Conservation (phyloP, 305 asterid species). For the Ilex paraguariensis region DNA sequence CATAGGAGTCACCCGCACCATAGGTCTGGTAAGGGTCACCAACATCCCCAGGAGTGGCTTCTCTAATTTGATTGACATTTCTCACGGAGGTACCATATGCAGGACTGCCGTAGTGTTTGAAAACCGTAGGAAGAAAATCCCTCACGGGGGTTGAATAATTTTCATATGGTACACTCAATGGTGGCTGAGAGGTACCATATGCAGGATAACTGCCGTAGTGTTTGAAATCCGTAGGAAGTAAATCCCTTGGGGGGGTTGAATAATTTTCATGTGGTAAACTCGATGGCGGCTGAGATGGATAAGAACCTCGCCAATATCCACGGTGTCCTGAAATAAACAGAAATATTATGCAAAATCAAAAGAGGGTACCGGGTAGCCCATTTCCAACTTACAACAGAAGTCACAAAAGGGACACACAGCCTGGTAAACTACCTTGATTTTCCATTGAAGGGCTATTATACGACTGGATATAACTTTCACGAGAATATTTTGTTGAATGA, state of each 20-base stretch:
- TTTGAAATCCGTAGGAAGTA: slow-evolving; percentile 9
- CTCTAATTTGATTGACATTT: slow-evolving; percentile 7
- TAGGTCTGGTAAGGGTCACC: slow-evolving; percentile 10
- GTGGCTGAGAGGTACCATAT: slow-evolving; percentile 8
- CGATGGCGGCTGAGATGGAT: slow-evolving; percentile 17
- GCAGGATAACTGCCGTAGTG: slow-evolving; percentile 1
- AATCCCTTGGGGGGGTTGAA: slow-evolving; percentile 7
- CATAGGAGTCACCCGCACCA: slow-evolving; percentile 14
- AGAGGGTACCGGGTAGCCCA: background rate
- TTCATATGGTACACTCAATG: slow-evolving; percentile 13
- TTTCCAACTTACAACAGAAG: background rate
- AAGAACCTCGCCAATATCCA: slow-evolving; percentile 10
- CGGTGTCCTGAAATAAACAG: slow-evolving; percentile 14
- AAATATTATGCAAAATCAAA: slow-evolving; percentile 3
- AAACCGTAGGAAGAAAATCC: slow-evolving; percentile 9
- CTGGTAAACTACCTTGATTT: slow-evolving; percentile 17
- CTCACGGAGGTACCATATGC: slow-evolving; percentile 3
- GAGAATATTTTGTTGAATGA: slow-evolving; percentile 15
- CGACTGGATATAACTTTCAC: slow-evolving; percentile 16
- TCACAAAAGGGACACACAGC: background rate
- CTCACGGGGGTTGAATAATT: slow-evolving; percentile 6
- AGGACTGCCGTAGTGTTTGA: slow-evolving; percentile 2
- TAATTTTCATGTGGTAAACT: slow-evolving; percentile 14
- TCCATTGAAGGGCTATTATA: slow-evolving; percentile 14
- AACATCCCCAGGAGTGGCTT: slow-evolving; percentile 15